Evolutionary conservation across 1,284 basidiomycete genomes (phyloP).

Genomic region (Mycosarcoma mackinlayi): DNA sequence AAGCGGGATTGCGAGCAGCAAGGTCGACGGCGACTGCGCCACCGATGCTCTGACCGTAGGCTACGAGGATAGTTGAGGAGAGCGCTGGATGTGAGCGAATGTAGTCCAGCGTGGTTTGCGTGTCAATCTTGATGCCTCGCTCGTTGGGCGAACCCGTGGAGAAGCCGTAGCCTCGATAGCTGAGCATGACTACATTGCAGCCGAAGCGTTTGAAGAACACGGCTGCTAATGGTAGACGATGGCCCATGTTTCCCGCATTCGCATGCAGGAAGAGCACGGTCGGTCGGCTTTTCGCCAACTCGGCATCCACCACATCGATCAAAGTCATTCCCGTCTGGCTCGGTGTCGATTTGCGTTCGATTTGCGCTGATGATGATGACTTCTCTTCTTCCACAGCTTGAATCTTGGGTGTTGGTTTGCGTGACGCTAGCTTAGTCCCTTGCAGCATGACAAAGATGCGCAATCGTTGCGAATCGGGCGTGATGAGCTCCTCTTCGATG

Average conservation of each 20-base stretch:
- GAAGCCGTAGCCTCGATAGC: slow-evolving; percentile 88
- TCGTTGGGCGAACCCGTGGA: slow-evolving; percentile 87
- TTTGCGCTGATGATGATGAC: slow-evolving; percentile 1
- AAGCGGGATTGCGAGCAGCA: slow-evolving; percentile 79
- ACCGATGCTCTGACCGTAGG: slow-evolving; percentile 95
- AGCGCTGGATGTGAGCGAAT: slow-evolving; percentile 78
- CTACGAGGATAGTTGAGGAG: slow-evolving; percentile 70
- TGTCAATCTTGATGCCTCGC: slow-evolving; percentile 80
- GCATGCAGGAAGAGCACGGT: slow-evolving; percentile 66
- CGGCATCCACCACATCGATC: slow-evolving; percentile 23
- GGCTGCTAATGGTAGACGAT: slow-evolving; percentile 87
- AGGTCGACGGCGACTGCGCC: slow-evolving; percentile 94
- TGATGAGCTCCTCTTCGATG: slow-evolving; percentile 56
- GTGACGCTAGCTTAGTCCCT: slow-evolving; percentile 24
- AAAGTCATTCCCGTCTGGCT: slow-evolving; percentile 23
- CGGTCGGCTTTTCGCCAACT: slow-evolving; percentile 43
- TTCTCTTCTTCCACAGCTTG: slow-evolving; percentile 19
- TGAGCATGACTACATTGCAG: slow-evolving; percentile 88
- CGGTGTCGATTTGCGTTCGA: slow-evolving; percentile 30
- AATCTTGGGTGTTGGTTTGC: slow-evolving; percentile 9
- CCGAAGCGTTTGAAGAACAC: slow-evolving; percentile 85
- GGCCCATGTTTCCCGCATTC: slow-evolving; percentile 71
- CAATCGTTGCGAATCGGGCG: slow-evolving; percentile 60
- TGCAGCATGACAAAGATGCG: slow-evolving; percentile 63
- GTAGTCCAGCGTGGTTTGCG: slow-evolving; percentile 79